Evolutionary conservation across 169 alveolate genomes (phyloP).

Genomic region (Babesia caballi): DNA sequence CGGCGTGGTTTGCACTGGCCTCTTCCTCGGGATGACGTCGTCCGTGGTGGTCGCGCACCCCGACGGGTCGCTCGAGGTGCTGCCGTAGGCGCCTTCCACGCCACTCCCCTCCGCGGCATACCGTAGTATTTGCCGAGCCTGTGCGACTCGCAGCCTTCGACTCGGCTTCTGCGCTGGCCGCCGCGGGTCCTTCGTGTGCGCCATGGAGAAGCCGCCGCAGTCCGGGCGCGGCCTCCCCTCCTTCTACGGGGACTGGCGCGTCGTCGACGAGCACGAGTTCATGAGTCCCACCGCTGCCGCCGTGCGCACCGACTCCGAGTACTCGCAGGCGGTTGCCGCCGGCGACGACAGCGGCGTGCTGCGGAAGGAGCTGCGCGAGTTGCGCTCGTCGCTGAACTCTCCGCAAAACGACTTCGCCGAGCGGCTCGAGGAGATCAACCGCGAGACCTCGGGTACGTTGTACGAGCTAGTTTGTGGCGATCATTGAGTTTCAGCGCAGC

Average conservation of each 20-base stretch:
- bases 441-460: slow-evolving; percentile 49
- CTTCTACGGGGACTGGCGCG: slow-evolving; percentile 56
- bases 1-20: slow-evolving; percentile 81
- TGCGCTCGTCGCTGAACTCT: slow-evolving; percentile 8
- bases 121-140: not conserved
- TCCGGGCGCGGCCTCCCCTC: not conserved
- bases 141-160: not conserved
- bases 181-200: not conserved
- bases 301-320: slow-evolving; percentile 7
- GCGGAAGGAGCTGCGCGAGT: slow-evolving; percentile 28
- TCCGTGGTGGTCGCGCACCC: slow-evolving; percentile 72
- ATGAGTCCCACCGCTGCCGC: slow-evolving; percentile 21
- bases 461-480: not conserved
- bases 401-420: slow-evolving; percentile 25
- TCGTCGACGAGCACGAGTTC: slow-evolving; percentile 50
- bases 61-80: slow-evolving; percentile 64
- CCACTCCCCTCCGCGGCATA: not conserved
- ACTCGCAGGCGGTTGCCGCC: slow-evolving; percentile 9
- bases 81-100: slow-evolving; percentile 9
- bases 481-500: slow-evolving; percentile 22
- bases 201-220: slow-evolving; percentile 14
- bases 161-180: not conserved
- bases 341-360: not conserved
- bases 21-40: slow-evolving; percentile 73
- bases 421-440: slow-evolving; percentile 31